Evolutionary conservation across 805 yeast genomes (phyloP), one percentile per base, ranked within the genome.

Genomic region (Cyberlindnera euphorbiiphila): DNA sequence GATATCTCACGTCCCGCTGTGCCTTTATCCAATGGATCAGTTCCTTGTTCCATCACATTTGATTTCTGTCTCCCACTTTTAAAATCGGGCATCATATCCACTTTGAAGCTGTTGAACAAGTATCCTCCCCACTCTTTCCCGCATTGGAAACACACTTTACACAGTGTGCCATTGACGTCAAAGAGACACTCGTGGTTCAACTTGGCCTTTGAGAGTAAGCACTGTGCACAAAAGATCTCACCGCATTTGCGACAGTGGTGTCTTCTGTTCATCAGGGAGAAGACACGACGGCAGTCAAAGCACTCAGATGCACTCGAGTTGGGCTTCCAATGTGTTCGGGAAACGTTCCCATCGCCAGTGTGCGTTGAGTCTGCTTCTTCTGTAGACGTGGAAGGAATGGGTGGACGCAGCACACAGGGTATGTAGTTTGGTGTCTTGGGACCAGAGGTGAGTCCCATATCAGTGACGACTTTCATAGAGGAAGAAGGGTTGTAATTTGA

Each of bases 191-290:
- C 41, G 16, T 27, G 37, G 59, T 68, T 56, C 56, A 70, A 64
- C 61, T 74, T 62, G 42, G 70, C 63, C 62, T 57, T 66, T 36
- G 70, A 73, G n/a, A 67, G 57, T 5, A 74, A 67, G 56, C 82
- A 85, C 40, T 66, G 70, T 17, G 74, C 70, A 60, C 88, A 81
- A 48, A 73, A 81, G 13, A 81, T 70, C 13, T 78, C 79, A 12
- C 88, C 88, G 55, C 88, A 81, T 53, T 78, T 75, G 25, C 88
- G 68, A 56, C 88, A 81, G 60, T 81, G 88, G 54, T 81, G 88
- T 36, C 77, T 65, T 53, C 83, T 71, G 55, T 67, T 88, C 62
- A 74, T 79, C 45, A 75, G 72, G 37, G 83, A 74, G 62, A 85
- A 85, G 15, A 65, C 51, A 49, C 65, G 68, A 27, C 64, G 54